Conservation (phyloP, 352 stramenopile species). For the Plasmopara viticola region DNA sequence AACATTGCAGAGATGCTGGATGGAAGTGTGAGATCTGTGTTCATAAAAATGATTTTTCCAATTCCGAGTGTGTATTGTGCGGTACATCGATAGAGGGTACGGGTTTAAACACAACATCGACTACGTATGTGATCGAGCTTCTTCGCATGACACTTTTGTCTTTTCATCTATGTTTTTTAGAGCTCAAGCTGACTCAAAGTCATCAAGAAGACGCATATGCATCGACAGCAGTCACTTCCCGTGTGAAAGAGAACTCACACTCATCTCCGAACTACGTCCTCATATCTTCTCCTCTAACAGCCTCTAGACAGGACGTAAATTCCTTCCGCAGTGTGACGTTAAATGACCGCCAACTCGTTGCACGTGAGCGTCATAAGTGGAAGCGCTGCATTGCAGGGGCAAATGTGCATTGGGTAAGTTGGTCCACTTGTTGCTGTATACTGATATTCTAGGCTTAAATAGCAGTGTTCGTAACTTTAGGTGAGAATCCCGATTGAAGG, state of each 20-base stretch:
- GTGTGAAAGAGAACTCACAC: slow-evolving; percentile 11
- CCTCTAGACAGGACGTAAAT: slow-evolving; percentile 9
- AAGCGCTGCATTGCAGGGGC: slow-evolving; percentile 47
- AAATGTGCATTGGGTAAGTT: slow-evolving; percentile 38
- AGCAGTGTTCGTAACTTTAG: slow-evolving; percentile 7
- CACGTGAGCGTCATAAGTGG: slow-evolving; percentile 57
- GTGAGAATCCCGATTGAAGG: slow-evolving; percentile 28
- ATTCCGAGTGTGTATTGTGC: slow-evolving; percentile 47
- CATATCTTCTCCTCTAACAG: slow-evolving; percentile 23
- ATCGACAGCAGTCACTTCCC: slow-evolving; percentile 8
- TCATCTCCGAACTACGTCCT: slow-evolving; percentile 28
- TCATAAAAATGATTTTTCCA: slow-evolving; percentile 45
- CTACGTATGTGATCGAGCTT: neutral
- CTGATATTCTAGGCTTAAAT: no score
- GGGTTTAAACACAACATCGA: neutral
- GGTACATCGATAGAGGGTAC: slow-evolving; percentile 34
- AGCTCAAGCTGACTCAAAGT: slow-evolving; percentile 10
- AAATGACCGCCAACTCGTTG: slow-evolving; percentile 48
- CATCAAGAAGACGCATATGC: slow-evolving; percentile 12
- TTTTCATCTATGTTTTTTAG: slow-evolving; percentile 5
- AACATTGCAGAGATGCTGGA: slow-evolving; percentile 26
- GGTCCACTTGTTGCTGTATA: neutral
- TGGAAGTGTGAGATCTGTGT: slow-evolving; percentile 53
- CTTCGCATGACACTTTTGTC: neutral
- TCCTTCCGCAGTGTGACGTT: slow-evolving; percentile 17